phyloP scores from a whole-genome alignment of 805 yeast genomes.

The Wickerhamomyces strasburgensis region DNA sequence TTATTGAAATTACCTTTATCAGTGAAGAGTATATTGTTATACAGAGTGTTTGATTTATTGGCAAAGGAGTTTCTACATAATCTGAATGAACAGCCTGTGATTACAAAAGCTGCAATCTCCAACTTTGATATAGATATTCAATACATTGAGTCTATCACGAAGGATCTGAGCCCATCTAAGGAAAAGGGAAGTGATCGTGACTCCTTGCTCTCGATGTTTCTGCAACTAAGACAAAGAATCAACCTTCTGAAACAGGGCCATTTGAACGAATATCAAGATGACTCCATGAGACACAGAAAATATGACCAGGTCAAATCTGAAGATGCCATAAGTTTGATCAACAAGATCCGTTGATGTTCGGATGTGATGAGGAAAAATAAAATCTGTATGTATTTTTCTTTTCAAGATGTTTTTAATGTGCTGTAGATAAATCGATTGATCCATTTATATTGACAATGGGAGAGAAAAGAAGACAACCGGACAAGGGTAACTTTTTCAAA shows the following conservation, averaged over 20 bases:
- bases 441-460: no score
- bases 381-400: not conserved
- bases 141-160: constrained; percentile 58
- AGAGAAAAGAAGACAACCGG: constrained; percentile 16
- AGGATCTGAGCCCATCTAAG: constrained; percentile 29
- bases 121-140: constrained; percentile 77
- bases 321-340: constrained; percentile 56
- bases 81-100: constrained; percentile 47
- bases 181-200: constrained; percentile 27
- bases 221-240: constrained; percentile 75
- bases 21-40: constrained; percentile 72
- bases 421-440: no score
- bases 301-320: constrained; percentile 73
- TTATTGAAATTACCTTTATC: constrained; percentile 75
- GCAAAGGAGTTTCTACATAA: constrained; percentile 63
- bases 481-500: constrained; percentile 8
- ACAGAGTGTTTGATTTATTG: constrained; percentile 82
- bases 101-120: constrained; percentile 53
- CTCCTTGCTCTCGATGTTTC: constrained; percentile 66
- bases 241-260: constrained; percentile 63
- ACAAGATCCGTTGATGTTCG: constrained; percentile 38
- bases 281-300: constrained; percentile 51
- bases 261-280: constrained; percentile 57
- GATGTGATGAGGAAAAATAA: no score
- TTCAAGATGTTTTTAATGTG: no score